These are phyloP conservation scores for Coelastrella sp. DNA, from an alignment of 139 green algal species.

Conservation along the genomic window DNA sequence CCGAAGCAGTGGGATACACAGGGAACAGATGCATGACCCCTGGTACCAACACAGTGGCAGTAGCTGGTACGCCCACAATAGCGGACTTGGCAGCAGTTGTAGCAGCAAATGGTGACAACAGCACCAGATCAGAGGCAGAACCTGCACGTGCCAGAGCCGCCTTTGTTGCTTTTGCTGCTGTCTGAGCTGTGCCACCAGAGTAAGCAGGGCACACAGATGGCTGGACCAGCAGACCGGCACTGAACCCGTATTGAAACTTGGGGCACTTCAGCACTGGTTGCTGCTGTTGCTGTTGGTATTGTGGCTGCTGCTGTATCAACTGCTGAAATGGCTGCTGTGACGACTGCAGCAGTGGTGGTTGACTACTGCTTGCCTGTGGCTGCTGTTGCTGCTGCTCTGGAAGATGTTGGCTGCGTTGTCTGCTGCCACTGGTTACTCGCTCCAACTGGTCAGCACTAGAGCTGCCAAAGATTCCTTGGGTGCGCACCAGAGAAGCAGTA, in stretches of 20 bases:
- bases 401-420: neutral
- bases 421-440: neutral
- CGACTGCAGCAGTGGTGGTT: neutral
- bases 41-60: neutral
- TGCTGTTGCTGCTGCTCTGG: neutral
- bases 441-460: neutral
- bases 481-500: neutral
- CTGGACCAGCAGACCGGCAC: conserved; percentile 5
- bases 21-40: neutral
- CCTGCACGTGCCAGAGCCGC: neutral
- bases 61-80: neutral
- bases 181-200: neutral
- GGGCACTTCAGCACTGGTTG: neutral
- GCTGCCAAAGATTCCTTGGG: conserved; percentile 7
- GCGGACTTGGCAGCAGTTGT: neutral
- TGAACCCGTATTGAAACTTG: neutral
- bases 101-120: conserved; percentile 14
- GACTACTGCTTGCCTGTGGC: too few relatives aligned
- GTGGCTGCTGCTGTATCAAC: conserved; percentile 18
- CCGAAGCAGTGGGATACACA: neutral
- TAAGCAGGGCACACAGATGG: conserved; percentile 21
- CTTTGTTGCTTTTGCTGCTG: neutral
- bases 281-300: neutral
- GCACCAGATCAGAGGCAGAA: conserved; percentile 19
- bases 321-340: conserved; percentile 31